Percentiles rank a stretch among this genome's conserved stretches.
Conservation (phyloP, 441 rosid species). For the Breynia disticha region DNA sequence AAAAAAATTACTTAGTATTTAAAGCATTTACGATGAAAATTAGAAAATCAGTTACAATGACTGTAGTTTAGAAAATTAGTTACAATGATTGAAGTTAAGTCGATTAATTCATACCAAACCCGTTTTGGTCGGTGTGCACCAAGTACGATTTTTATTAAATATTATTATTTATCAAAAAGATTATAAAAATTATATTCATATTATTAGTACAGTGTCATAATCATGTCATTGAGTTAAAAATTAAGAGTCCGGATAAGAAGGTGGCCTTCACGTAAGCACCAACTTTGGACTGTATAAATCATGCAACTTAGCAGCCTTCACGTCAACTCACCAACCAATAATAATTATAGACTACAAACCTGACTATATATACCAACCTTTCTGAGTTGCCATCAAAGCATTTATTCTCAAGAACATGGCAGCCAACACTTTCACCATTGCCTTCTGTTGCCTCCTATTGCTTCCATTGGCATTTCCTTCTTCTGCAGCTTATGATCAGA, state of each 20-base stretch:
- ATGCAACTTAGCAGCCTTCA: conserved; percentile 23
- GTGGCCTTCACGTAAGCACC: conserved; percentile 30
- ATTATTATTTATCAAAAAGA: too few relatives aligned
- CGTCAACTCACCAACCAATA: conserved; percentile 14
- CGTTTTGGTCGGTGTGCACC: too few relatives aligned
- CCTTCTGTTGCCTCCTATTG: conserved; percentile 27
- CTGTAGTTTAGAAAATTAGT: too few relatives aligned
- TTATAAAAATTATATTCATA: too few relatives aligned
- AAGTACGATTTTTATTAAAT: too few relatives aligned
- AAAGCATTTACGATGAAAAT: too few relatives aligned
- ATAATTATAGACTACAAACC: not conserved
- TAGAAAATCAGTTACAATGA: too few relatives aligned
- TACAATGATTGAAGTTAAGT: too few relatives aligned
- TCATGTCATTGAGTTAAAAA: too few relatives aligned
- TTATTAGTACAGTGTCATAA: too few relatives aligned
- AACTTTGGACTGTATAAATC: not conserved
- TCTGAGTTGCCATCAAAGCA: conserved; percentile 1
- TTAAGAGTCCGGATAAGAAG: conserved; percentile 3
- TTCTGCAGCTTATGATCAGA: conserved; percentile 22
- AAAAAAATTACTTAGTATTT: too few relatives aligned
- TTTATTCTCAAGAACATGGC: conserved; percentile 27
- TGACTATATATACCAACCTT: conserved; percentile 14
- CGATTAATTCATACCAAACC: too few relatives aligned
- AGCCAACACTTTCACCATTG: conserved; percentile 17
- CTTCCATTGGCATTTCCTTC: conserved; percentile 24